Percentiles rank a stretch among this genome's conserved stretches.
Conservation (phyloP, 2,329 filamentous ascomycete species). For the Ophiocordyceps camponoti-saundersi region DNA sequence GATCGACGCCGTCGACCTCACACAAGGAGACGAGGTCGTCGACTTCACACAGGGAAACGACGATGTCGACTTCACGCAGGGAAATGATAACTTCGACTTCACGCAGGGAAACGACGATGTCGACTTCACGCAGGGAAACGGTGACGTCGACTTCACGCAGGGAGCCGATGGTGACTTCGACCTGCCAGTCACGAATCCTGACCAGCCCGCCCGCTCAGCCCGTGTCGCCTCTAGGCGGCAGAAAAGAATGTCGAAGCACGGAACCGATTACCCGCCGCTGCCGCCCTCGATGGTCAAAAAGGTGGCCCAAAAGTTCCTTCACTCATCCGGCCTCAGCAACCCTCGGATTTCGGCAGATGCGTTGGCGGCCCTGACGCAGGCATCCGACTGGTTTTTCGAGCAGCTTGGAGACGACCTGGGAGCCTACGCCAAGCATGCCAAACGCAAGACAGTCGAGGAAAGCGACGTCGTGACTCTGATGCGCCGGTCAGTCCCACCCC, state of each 20-base stretch:
- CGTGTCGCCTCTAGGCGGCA: constrained; percentile 13
- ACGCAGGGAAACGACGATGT: background rate
- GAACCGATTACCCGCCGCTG: constrained; percentile 59
- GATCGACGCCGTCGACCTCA: background rate
- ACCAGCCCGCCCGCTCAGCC: background rate
- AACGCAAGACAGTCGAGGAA: constrained; percentile 72
- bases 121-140: background rate
- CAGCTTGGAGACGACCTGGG: constrained; percentile 67
- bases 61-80: background rate
- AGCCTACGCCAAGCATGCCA: constrained; percentile 66
- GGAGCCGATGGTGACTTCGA: background rate
- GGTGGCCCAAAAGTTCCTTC: constrained; percentile 53
- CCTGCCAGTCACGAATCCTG: background rate
- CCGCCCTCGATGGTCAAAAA: constrained; percentile 59
- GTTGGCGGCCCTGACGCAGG: constrained; percentile 57
- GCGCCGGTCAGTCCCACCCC: constrained; percentile 46
- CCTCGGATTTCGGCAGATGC: constrained; percentile 58
- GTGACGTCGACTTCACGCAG: background rate
- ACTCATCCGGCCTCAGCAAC: constrained; percentile 46
- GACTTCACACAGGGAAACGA: background rate
- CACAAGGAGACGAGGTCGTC: background rate
- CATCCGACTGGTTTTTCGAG: constrained; percentile 85
- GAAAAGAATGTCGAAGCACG: constrained; percentile 46
- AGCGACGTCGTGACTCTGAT: constrained; percentile 69
- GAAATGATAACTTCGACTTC: background rate